A percentile compares a stretch with the other conserved stretches of the same genome.
Evolutionary conservation across 179 eudicot species (phyloP).

Genomic region (Actinidia arguta): DNA sequence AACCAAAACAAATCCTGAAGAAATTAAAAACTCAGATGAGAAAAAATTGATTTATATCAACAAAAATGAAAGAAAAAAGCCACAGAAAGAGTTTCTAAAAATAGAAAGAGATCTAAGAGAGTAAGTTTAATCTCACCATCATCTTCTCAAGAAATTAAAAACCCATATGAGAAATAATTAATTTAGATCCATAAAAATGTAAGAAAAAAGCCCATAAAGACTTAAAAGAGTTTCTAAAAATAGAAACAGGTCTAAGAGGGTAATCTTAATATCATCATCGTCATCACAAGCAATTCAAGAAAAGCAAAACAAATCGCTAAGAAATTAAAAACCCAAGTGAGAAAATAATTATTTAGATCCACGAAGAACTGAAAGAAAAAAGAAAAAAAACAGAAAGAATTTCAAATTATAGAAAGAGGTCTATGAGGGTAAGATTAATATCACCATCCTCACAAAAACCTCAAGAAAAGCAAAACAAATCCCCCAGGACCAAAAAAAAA

Average conservation of each 20-base stretch:
- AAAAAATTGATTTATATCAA: not conserved
- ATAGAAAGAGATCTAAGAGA: conserved; percentile 9
- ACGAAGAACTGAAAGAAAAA: too few relatives aligned
- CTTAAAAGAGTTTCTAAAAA: conserved; percentile 25
- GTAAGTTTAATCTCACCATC: not conserved
- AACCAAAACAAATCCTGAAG: not conserved
- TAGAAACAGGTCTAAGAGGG: conserved; percentile 8
- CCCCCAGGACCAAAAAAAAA: too few relatives aligned
- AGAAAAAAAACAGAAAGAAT: too few relatives aligned
- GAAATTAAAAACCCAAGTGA: not conserved
- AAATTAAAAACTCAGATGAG: not conserved
- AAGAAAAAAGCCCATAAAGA: not conserved
- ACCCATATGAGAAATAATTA: not conserved
- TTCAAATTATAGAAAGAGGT: too few relatives aligned
- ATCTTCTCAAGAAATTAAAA: not conserved
- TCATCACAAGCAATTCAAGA: too few relatives aligned
- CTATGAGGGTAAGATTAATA: too few relatives aligned
- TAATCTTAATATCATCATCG: not conserved
- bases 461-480: too few relatives aligned
- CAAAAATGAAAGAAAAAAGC: too few relatives aligned
- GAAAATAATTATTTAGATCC: not conserved
- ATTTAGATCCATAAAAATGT: not conserved
- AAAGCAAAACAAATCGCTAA: too few relatives aligned
- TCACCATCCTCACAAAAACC: too few relatives aligned
- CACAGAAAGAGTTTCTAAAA: conserved; percentile 22